Evolutionary conservation across 306 rosid species (phyloP).

Genomic region (Inga laurina): DNA sequence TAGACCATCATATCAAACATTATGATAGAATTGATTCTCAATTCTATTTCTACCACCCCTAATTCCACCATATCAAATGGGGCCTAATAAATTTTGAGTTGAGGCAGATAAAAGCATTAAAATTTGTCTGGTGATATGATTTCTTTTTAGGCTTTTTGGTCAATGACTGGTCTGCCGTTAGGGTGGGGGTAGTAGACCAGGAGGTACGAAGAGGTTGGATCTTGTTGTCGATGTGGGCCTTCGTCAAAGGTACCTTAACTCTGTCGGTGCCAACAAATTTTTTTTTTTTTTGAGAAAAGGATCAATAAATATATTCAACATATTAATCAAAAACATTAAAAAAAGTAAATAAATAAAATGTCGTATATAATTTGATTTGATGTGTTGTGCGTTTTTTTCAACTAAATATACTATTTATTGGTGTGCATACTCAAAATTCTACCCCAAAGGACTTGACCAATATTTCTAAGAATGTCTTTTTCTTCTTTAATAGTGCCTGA

Average conservation of each 20-base stretch:
- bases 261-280: neutral
- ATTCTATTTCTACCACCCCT: too few relatives aligned
- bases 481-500: neutral
- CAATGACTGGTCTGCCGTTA: neutral
- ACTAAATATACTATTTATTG: neutral
- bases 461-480: constrained; percentile 29
- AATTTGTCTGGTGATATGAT: neutral
- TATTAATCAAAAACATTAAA: neutral
- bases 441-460: neutral
- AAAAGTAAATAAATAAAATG: neutral
- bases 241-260: neutral
- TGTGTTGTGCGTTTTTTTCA: neutral
- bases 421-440: neutral
- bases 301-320: neutral
- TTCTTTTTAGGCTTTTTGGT: neutral
- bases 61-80: too few relatives aligned
- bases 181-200: neutral
- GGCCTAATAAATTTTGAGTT: neutral
- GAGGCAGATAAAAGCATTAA: neutral
- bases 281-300: too few relatives aligned
- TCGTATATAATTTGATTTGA: neutral
- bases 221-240: neutral
- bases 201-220: neutral
- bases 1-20: too few relatives aligned
- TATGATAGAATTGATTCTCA: too few relatives aligned